These are phyloP conservation scores for Rosa lucieae DNA, from an alignment of 306 rosid species.

Conservation along the genomic window DNA sequence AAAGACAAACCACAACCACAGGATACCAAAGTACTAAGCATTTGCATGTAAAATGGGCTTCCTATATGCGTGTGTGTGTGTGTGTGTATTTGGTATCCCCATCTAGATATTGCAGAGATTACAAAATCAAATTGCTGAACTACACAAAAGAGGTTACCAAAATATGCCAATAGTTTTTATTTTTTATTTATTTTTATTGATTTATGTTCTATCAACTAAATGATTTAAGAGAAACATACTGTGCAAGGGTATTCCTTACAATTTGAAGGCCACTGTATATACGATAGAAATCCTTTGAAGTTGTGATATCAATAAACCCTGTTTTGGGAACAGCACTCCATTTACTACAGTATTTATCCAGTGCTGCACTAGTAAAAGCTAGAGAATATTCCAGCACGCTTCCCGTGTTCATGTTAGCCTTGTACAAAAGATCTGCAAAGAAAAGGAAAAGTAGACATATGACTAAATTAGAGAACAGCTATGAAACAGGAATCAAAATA, in stretches of 20 bases:
- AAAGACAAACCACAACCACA: neutral
- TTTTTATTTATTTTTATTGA: neutral
- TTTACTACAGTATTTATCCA: slow-evolving; percentile 89
- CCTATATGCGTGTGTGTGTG: neutral
- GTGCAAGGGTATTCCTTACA: slow-evolving; percentile 47
- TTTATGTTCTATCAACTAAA: neutral
- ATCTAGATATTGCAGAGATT: slow-evolving; percentile 4
- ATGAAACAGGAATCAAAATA: neutral
- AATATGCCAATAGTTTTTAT: neutral
- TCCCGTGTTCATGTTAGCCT: slow-evolving; percentile 94
- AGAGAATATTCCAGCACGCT: slow-evolving; percentile 95
- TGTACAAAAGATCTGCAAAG: slow-evolving; percentile 83
- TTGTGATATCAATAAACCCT: slow-evolving; percentile 94
- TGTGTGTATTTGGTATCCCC: too few relatives aligned
- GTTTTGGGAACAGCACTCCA: slow-evolving; percentile 98
- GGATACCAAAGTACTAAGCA: neutral
- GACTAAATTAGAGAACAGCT: slow-evolving; percentile 11
- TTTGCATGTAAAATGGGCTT: neutral
- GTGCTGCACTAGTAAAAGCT: slow-evolving; percentile 95
- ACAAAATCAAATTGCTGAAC: neutral
- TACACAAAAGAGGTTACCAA: neutral
- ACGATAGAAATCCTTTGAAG: slow-evolving; percentile 91
- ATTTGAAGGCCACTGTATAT: slow-evolving; percentile 98
- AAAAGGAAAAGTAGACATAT: slow-evolving; percentile 19
- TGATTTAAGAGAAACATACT: slow-evolving; percentile 6